These are phyloP conservation scores for Leptographium flavum DNA, from an alignment of 2,329 filamentous ascomycete species.

Conservation along the genomic window DNA sequence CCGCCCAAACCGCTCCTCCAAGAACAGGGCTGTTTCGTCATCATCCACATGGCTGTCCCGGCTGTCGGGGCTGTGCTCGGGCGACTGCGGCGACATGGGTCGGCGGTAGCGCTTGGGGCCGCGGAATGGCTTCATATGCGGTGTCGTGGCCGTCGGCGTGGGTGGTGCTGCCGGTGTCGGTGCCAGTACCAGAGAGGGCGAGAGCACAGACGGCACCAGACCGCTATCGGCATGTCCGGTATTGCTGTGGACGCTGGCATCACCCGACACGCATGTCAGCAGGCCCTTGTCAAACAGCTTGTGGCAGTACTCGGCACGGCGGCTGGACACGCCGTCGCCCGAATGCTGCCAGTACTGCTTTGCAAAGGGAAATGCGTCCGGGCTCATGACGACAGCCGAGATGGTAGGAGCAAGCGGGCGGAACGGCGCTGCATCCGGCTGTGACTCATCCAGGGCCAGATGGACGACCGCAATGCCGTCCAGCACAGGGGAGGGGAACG, in stretches of 20 bases:
- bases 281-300: constrained; percentile 57
- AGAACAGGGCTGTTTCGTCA: constrained; percentile 62
- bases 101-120: constrained; percentile 74
- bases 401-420: constrained; percentile 43
- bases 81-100: constrained; percentile 19
- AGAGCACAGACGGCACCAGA: background rate
- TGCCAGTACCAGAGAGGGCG: background rate
- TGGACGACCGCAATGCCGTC: constrained; percentile 42
- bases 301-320: constrained; percentile 81
- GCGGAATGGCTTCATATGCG: constrained; percentile 37
- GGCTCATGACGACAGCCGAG: constrained; percentile 57
- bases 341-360: constrained; percentile 97
- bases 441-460: constrained; percentile 46
- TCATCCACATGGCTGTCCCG: constrained; percentile 13
- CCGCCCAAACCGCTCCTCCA: constrained; percentile 88
- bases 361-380: constrained; percentile 53
- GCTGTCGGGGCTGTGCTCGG: background rate
- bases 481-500: constrained; percentile 30
- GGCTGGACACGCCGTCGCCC: constrained; percentile 82
- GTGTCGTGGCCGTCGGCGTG: constrained; percentile 9
- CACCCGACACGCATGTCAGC: constrained; percentile 21
- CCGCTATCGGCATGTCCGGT: background rate
- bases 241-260: background rate
- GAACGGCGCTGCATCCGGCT: constrained; percentile 35
- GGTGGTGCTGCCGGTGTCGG: constrained; percentile 12